Evolutionary conservation across 164 flowering plant species (phyloP), one percentile per base, ranked within the genome.

Genomic region (Piper longum): DNA sequence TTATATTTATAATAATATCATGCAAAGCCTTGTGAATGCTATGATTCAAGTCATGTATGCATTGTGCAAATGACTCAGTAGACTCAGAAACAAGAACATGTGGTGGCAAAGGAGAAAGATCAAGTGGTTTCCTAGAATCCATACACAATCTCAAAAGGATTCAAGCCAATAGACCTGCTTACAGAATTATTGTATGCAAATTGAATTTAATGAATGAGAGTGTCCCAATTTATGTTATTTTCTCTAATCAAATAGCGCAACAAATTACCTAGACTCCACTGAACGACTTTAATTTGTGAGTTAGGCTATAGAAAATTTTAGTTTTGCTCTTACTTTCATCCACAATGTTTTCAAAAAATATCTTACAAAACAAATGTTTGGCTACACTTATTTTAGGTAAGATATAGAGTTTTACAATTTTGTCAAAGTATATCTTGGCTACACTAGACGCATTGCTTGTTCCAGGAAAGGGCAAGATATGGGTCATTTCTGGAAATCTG

Each of bases 91-190:
- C 1, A 36, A 41, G 5, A 40, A 18, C 7, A 43, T 8, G 16
- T 2, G 57, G 19, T 11, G 63, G 6, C 54, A 61, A n/a, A 39
- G 63, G 63, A 5, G 43, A n/a, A 45, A 43, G 39, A 43, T 42
- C 9, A 5, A 61, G 1, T 3, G 39, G 54, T 11, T 3, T 61
- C 52, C 52, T 61, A 7, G 51, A 54, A 44, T 16, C 39, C 63
- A 43, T 43, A 13, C 26, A 61, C 63, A 3, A 43, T 54, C 19
- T 43, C 36, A 17, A 61, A 61, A 4, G 63, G 63, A 17, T 54
- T 61, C 63, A 61, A n/a, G 54, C 63, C 52, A 16, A 61, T 43
- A 12, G 54, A 43, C 54, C 63, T 44, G 43, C 43, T 61, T 9
- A 18, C 39, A 1, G 54, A 61, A 13, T 16, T 43, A 18, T 61